Evolutionary conservation across 257 asterid species (phyloP).

Genomic region (Pogostemon cablin): DNA sequence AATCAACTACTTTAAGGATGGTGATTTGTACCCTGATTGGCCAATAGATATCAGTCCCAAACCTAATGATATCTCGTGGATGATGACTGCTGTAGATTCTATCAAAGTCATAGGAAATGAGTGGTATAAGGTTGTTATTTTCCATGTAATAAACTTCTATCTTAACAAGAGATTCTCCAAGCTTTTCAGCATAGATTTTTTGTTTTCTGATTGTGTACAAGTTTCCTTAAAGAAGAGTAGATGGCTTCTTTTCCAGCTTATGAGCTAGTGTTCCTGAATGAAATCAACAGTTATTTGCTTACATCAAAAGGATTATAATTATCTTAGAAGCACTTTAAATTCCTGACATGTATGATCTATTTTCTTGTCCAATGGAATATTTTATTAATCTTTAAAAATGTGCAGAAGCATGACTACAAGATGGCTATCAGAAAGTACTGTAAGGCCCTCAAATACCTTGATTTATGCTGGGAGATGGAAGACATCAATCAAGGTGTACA

Average conservation of each 20-base stretch:
- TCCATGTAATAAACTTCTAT: neutral
- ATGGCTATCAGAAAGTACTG: slow-evolving; percentile 90
- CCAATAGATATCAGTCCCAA: slow-evolving; percentile 66
- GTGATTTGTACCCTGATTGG: slow-evolving; percentile 88
- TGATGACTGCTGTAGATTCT: slow-evolving; percentile 60
- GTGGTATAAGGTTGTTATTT: slow-evolving; percentile 62
- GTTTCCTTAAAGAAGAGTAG: neutral
- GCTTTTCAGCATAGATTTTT: slow-evolving; percentile 9
- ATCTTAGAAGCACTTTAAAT: neutral
- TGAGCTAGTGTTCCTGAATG: neutral
- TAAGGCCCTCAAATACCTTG: slow-evolving; percentile 84
- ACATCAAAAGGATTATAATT: slow-evolving; percentile 1
- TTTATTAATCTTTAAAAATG: neutral
- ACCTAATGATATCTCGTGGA: slow-evolving; percentile 54
- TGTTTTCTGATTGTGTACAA: slow-evolving; percentile 1
- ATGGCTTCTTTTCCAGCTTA: slow-evolving; percentile 9
- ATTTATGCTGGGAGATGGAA: slow-evolving; percentile 83
- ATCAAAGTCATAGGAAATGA: slow-evolving; percentile 77
- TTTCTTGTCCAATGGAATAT: neutral
- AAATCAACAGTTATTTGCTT: neutral
- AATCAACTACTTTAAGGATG: slow-evolving; percentile 69
- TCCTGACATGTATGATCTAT: slow-evolving; percentile 1
- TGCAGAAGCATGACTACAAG: slow-evolving; percentile 80
- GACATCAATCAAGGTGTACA: slow-evolving; percentile 65
- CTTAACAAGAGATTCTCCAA: slow-evolving; percentile 11